Conservation (phyloP, 495 filamentous ascomycete genomes). For the Usnea hakonensis region DNA sequence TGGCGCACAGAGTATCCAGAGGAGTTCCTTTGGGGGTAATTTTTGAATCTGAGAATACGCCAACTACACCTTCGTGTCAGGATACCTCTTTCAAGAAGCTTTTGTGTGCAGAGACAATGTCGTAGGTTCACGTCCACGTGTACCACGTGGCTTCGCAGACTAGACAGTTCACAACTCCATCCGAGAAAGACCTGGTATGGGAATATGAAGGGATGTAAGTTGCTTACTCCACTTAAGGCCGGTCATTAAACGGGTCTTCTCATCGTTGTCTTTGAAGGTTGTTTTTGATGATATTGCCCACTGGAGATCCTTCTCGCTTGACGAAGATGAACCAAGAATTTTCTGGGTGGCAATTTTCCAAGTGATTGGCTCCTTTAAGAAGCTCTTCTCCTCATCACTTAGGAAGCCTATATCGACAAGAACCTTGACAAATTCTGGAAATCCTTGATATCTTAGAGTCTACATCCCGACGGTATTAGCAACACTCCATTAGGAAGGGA, state of each 20-base stretch:
- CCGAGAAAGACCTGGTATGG: background rate
- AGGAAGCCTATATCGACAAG: conserved; percentile 86
- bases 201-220: background rate
- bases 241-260: conserved; percentile 66
- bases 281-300: conserved; percentile 69
- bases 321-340: conserved; percentile 58
- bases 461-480: background rate
- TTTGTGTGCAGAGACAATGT: background rate
- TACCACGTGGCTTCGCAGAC: background rate
- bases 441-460: conserved; percentile 77
- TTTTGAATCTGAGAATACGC: conserved; percentile 70
- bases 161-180: background rate
- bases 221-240: conserved; percentile 61
- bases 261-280: conserved; percentile 58
- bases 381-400: conserved; percentile 51
- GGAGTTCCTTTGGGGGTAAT: conserved; percentile 72
- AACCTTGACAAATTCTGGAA: conserved; percentile 77
- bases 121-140: background rate
- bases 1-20: conserved; percentile 82
- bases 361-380: conserved; percentile 52
- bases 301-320: conserved; percentile 49
- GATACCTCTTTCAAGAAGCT: background rate
- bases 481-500: background rate
- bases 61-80: conserved; percentile 35
- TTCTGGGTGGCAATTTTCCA: conserved; percentile 80